Conservation (phyloP, 148 eudicot species). For the Rhododendron henanense region DNA sequence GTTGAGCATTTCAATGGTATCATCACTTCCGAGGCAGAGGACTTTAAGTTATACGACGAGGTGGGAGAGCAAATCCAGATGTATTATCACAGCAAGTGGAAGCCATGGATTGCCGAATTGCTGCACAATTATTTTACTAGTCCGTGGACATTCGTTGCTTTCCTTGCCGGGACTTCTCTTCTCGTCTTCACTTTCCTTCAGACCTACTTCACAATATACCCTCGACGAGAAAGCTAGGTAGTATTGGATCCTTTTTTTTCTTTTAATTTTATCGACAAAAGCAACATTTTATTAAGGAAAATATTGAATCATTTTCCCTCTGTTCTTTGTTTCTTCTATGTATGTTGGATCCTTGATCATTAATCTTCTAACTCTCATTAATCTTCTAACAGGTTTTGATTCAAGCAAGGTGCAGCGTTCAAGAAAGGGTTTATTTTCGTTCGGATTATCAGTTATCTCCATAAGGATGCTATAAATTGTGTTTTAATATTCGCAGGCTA, state of each 20-base stretch:
- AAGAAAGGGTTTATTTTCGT: no score
- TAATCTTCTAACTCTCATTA: no score
- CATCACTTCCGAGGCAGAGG: background rate
- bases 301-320: no score
- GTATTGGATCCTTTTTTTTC: background rate
- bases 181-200: background rate
- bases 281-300: no score
- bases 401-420: no score
- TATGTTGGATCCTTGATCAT: no score
- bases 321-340: no score
- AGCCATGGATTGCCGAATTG: conserved; percentile 18
- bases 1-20: background rate
- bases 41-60: background rate
- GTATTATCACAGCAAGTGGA: conserved; percentile 13
- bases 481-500: no score
- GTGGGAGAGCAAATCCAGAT: background rate
- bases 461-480: no score
- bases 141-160: conserved; percentile 18
- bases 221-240: background rate
- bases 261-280: no score
- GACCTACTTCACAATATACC: background rate
- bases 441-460: no score
- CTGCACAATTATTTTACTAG: conserved; percentile 1
- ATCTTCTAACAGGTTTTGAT: no score
- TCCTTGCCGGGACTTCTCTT: background rate